A percentile compares a stretch with the other conserved stretches of the same genome.
phyloP scores from a whole-genome alignment of 1,284 basidiomycete species.

The Coniophora puteana region DNA sequence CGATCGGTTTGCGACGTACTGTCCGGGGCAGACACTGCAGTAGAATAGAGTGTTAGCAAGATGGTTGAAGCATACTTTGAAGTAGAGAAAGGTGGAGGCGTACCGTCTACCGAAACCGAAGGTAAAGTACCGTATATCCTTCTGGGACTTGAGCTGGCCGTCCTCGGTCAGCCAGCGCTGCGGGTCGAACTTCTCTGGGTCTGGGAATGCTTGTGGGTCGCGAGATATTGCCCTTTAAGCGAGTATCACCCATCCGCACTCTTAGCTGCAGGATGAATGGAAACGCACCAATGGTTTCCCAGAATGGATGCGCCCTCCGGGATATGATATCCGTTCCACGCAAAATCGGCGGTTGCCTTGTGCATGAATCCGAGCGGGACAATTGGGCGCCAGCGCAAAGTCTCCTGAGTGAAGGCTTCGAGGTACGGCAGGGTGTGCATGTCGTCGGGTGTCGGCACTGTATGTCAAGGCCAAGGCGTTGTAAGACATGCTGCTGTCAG shows the following conservation, averaged over 20 bases:
- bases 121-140: conserved; percentile 26
- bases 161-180: conserved; percentile 23
- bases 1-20: conserved; percentile 56
- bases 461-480: conserved; percentile 1
- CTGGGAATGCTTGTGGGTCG: conserved; percentile 22
- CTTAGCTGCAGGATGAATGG: not conserved
- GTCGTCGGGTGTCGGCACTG: conserved; percentile 40
- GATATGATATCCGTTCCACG: conserved; percentile 24
- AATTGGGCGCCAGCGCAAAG: conserved; percentile 43
- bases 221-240: conserved; percentile 27
- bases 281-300: conserved; percentile 27
- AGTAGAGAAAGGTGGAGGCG: not conserved
- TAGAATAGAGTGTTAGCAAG: conserved; percentile 3
- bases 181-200: conserved; percentile 27
- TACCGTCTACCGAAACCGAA: conserved; percentile 31
- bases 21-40: conserved; percentile 56
- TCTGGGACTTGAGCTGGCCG: conserved; percentile 16
- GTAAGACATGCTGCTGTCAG: not conserved
- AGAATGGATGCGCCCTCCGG: conserved; percentile 30
- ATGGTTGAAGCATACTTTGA: not conserved
- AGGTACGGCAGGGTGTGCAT: conserved; percentile 33
- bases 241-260: not conserved
- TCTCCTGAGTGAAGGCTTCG: conserved; percentile 41
- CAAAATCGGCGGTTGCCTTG: conserved; percentile 18
- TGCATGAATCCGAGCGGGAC: conserved; percentile 29